Percentiles rank a stretch among this genome's conserved stretches.
These are phyloP conservation scores for Penicillium sp. DNA, from an alignment of 2,329 filamentous ascomycete species.

Conservation along the genomic window DNA sequence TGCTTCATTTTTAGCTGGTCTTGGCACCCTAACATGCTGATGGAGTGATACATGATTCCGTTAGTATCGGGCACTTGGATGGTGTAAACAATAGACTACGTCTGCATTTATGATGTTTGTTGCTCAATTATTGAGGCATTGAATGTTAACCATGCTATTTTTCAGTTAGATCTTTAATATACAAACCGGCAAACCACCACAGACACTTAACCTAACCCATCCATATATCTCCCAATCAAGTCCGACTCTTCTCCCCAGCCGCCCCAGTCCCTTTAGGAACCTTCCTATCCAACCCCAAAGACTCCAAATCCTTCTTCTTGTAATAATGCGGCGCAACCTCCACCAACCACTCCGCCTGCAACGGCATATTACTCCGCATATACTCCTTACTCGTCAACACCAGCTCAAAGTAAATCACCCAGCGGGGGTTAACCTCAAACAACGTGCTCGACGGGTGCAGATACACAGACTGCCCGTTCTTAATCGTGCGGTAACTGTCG, in stretches of 20 bases:
- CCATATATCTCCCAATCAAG: constrained; percentile 22
- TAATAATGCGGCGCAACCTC: constrained; percentile 95
- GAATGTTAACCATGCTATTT: not conserved
- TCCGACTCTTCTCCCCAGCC: constrained; percentile 48
- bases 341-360: constrained; percentile 82
- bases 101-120: no score
- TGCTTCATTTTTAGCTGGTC: not conserved
- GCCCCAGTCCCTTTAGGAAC: constrained; percentile 66
- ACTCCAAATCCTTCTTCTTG: constrained; percentile 88
- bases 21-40: not conserved
- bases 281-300: constrained; percentile 76
- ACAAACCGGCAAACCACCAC: not conserved
- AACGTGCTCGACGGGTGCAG: constrained; percentile 89
- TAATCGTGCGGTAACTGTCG: constrained; percentile 87
- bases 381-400: constrained; percentile 96
- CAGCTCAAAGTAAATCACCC: constrained; percentile 84
- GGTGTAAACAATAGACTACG: no score
- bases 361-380: constrained; percentile 84
- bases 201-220: not conserved
- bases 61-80: no score
- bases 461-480: constrained; percentile 85
- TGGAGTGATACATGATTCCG: not conserved
- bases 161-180: not conserved
- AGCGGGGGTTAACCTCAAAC: constrained; percentile 80
- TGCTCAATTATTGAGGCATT: not conserved